Evolutionary conservation across 2,329 filamentous ascomycete genomes (phyloP).

Genomic region (Geosmithia flava): DNA sequence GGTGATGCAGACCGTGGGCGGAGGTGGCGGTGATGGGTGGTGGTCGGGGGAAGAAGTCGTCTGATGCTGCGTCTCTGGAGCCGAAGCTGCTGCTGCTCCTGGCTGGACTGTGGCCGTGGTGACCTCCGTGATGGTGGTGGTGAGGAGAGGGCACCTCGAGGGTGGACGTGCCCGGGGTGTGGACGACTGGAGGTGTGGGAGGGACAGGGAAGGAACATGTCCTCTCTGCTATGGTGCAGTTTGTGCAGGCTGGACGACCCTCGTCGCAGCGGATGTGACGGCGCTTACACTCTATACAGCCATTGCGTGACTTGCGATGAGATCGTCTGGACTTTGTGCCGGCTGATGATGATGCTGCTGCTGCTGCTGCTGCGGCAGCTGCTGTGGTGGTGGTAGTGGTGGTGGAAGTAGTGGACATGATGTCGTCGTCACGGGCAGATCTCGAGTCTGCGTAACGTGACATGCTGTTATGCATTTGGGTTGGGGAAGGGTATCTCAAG

Average conservation of each 20-base stretch:
- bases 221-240: constrained; percentile 23
- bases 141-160: not conserved
- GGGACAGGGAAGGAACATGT: constrained; percentile 18
- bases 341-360: constrained; percentile 2
- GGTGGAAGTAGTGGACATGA: not conserved
- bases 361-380: constrained; percentile 2
- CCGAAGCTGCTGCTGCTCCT: constrained; percentile 2
- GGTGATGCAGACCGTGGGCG: not conserved
- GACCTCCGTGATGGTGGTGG: not conserved
- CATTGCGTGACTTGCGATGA: constrained; percentile 26
- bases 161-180: not conserved
- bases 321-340: constrained; percentile 19
- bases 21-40: not conserved
- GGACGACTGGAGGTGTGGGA: constrained; percentile 2
- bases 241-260: constrained; percentile 22
- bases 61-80: not conserved
- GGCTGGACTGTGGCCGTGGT: not conserved
- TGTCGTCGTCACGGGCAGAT: not conserved
- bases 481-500: not conserved
- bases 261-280: constrained; percentile 31
- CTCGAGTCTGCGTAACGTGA: not conserved
- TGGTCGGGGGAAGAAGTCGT: not conserved
- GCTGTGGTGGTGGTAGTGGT: not conserved
- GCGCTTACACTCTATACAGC: constrained; percentile 25
- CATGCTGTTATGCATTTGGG: not conserved